Evolutionary conservation across 2,329 filamentous ascomycete species (phyloP).

Genomic region (Sporothrix pseudoabietina): DNA sequence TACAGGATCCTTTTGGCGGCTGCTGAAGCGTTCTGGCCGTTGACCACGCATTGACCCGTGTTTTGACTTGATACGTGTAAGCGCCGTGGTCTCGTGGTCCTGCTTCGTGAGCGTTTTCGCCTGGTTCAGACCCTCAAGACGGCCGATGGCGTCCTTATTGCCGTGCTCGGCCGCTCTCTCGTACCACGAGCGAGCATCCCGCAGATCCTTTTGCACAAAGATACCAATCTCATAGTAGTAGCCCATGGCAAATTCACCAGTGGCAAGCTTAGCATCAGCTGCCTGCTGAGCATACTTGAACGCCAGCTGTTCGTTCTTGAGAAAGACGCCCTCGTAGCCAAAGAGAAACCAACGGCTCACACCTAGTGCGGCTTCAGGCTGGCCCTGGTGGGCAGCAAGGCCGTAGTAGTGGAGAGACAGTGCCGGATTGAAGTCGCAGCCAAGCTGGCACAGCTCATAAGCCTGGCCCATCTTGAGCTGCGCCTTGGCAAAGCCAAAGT

Average conservation of each 20-base stretch:
- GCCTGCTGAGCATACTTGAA: conserved; percentile 89
- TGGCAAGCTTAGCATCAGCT: conserved; percentile 76
- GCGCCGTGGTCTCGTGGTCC: conserved; percentile 89
- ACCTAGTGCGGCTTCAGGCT: conserved; percentile 90
- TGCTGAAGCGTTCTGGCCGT: conserved; percentile 61
- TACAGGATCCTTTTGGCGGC: conserved; percentile 41
- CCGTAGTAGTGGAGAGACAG: conserved; percentile 95
- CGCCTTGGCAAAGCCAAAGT: conserved; percentile 92
- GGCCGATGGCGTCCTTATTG: conserved; percentile 81
- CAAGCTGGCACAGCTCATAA: conserved; percentile 90
- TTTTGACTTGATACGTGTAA: conserved; percentile 82
- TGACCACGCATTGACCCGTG: conserved; percentile 69
- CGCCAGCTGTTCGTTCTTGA: conserved; percentile 93
- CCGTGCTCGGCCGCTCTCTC: conserved; percentile 84
- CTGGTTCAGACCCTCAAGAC: conserved; percentile 81
- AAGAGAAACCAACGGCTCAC: conserved; percentile 99
- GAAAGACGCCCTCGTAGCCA: conserved; percentile 86
- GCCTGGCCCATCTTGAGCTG: conserved; percentile 97
- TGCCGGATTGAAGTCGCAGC: conserved; percentile 91
- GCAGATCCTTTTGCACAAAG: conserved; percentile 78
- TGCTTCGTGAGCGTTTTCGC: conserved; percentile 83
- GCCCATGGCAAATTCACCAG: conserved; percentile 93
- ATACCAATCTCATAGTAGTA: conserved; percentile 99
- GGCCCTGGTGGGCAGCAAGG: conserved; percentile 86
- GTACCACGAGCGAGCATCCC: conserved; percentile 87